These are phyloP conservation scores for Aspergillus aculeatinus DNA, from an alignment of 2,329 filamentous ascomycete genomes.

Conservation along the genomic window DNA sequence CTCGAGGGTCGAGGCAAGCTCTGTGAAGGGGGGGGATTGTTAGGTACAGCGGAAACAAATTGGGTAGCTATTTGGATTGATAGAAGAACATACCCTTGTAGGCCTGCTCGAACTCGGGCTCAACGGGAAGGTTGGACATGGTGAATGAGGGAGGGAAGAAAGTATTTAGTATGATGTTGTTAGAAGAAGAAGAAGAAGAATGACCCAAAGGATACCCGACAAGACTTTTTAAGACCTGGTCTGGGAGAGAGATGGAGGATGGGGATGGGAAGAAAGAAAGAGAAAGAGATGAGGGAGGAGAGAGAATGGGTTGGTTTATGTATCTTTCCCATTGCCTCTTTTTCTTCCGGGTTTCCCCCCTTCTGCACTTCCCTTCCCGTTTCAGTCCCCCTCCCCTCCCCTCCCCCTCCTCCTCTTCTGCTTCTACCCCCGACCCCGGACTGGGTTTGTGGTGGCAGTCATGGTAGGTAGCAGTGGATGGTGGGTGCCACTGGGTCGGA, in stretches of 20 bases:
- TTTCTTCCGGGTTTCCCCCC: no score
- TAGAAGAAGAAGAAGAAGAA: slow-evolving; percentile 1
- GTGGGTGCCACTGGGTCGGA: neutral
- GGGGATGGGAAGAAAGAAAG: slow-evolving; percentile 12
- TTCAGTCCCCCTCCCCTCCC: neutral
- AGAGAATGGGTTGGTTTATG: slow-evolving; percentile 28
- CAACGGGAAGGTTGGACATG: slow-evolving; percentile 80
- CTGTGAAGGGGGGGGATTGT: slow-evolving; percentile 46
- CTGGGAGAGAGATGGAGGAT: slow-evolving; percentile 16
- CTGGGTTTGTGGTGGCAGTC: slow-evolving; percentile 41
- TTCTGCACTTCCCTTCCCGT: neutral
- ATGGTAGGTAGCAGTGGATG: neutral
- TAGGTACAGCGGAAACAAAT: neutral
- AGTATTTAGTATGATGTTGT: slow-evolving; percentile 3
- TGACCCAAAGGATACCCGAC: neutral
- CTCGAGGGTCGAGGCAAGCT: slow-evolving; percentile 93
- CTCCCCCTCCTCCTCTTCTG: neutral
- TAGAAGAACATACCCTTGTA: slow-evolving; percentile 71
- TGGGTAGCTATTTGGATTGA: neutral
- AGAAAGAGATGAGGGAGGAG: slow-evolving; percentile 6
- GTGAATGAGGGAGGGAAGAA: slow-evolving; percentile 6
- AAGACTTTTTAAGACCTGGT: slow-evolving; percentile 9
- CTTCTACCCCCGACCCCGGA: neutral
- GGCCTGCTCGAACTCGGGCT: slow-evolving; percentile 98
- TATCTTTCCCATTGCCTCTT: slow-evolving; percentile 3